Conservation (phyloP, 192 early-diverging fungal species). For the Entomortierella beljakovae region DNA sequence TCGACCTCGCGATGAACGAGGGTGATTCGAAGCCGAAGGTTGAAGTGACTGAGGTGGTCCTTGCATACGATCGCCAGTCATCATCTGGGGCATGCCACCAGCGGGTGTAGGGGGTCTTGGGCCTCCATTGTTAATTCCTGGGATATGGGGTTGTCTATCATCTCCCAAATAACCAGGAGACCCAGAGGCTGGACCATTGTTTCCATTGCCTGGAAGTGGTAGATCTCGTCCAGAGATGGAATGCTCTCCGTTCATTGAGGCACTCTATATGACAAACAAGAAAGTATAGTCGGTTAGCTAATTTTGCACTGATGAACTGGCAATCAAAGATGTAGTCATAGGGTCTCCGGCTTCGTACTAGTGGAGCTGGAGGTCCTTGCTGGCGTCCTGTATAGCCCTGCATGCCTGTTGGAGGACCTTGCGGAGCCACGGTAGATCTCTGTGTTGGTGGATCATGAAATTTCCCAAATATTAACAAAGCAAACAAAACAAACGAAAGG, state of each 20-base stretch:
- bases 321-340: not conserved
- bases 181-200: slow-evolving; percentile 10
- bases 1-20: slow-evolving; percentile 13
- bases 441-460: not conserved
- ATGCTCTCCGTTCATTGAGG: slow-evolving; percentile 37
- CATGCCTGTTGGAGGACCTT: slow-evolving; percentile 49
- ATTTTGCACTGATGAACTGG: no score
- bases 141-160: slow-evolving; percentile 48
- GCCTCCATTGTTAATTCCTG: slow-evolving; percentile 30
- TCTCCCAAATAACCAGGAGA: slow-evolving; percentile 29
- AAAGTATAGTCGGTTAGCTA: not conserved
- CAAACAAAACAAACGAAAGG: not conserved
- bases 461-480: no score
- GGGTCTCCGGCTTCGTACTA: slow-evolving; percentile 12
- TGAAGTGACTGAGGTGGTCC: slow-evolving; percentile 20
- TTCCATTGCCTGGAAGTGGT: slow-evolving; percentile 33
- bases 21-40: slow-evolving; percentile 9
- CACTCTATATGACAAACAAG: slow-evolving; percentile 5
- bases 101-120: slow-evolving; percentile 36
- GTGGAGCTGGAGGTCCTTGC: slow-evolving; percentile 35
- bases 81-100: slow-evolving; percentile 50
- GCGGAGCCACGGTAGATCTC: slow-evolving; percentile 46
- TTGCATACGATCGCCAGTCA: slow-evolving; percentile 24
- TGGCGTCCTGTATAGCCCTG: slow-evolving; percentile 49
- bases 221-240: slow-evolving; percentile 29